Evolutionary conservation across 2,329 filamentous ascomycete species (phyloP), one percentile per base, ranked within the genome.

Genomic region (Scedosporium dehoogii): DNA sequence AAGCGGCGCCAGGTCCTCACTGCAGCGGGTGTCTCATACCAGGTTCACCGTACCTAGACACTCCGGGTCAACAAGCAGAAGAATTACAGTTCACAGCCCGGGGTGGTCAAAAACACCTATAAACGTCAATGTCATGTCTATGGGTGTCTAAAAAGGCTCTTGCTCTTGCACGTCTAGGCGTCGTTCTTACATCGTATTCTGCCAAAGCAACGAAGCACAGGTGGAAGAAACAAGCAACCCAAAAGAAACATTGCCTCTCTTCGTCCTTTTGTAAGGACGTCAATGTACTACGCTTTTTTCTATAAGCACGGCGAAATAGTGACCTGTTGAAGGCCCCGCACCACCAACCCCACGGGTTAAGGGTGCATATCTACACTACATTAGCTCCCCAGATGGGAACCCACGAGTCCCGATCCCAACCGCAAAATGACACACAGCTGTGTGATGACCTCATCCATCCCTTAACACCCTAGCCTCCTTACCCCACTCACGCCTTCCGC

Each of bases 401-500:
- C 23, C 51, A 16, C 14, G 16, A 18, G 18, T 27, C n/a, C 33
- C 38, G 10, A 18, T 56, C 51, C 23, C 51, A 21, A 23, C 21
- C 14, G 51, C 38, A 42, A 12, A 16, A 46, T n/a, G 10, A 18
- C 41, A 23, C 58, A 42, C 58, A 42, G 16, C 41, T n/a, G n/a
- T 57, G 10, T 16, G 38, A 57, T 29, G 48, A 14, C 51, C 33
- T n/a, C 55, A 58, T 51, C 25, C 25, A n/a, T 29, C 29, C 18
- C 57, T n/a, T n/a, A n/a, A 12, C 44, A 23, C 42, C 57, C 46
- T 57, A n/a, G n/a, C 44, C 33, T 27, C 57, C 46, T 57, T 56
- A 29, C 58, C 27, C 41, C 41, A 33, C 53, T 29, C 42, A 58
- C 27, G 21, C 21, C 42, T 29, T 33, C 65, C 74, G 69, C 63